Evolutionary conservation across 495 filamentous ascomycete species (phyloP).

Genomic region (Hyaloscypha variabilis): DNA sequence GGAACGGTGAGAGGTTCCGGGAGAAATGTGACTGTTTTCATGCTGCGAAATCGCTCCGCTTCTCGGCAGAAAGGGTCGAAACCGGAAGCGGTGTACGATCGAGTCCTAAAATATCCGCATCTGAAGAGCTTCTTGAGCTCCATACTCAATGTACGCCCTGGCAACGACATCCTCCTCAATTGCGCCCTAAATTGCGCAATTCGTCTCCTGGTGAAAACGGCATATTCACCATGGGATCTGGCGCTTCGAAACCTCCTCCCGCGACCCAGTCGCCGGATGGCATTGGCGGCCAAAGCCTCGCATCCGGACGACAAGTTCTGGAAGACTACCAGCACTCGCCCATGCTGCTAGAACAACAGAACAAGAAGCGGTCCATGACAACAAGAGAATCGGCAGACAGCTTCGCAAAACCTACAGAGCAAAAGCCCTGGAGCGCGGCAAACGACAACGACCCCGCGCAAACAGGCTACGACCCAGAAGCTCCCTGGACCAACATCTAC

Average conservation of each 20-base stretch:
- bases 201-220: not conserved
- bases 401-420: not conserved
- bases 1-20: not conserved
- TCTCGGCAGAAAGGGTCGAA: slow-evolving; percentile 13
- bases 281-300: not conserved
- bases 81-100: not conserved
- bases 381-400: not conserved
- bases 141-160: slow-evolving; percentile 5
- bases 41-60: slow-evolving; percentile 15
- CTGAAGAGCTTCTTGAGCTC: not conserved
- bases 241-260: slow-evolving; percentile 11
- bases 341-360: not conserved
- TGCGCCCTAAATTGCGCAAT: slow-evolving; percentile 11
- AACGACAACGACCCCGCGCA: slow-evolving; percentile 47
- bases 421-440: not conserved
- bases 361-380: not conserved
- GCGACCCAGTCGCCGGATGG: not conserved
- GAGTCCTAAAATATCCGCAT: not conserved
- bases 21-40: slow-evolving; percentile 10
- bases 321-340: not conserved
- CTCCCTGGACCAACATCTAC: slow-evolving; percentile 81
- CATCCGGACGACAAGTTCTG: not conserved
- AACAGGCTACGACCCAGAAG: slow-evolving; percentile 65
- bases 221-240: not conserved
- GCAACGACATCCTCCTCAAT: slow-evolving; percentile 20